phyloP scores from a whole-genome alignment of 768 basidiomycete species.

The Ephemerocybe angulata region DNA sequence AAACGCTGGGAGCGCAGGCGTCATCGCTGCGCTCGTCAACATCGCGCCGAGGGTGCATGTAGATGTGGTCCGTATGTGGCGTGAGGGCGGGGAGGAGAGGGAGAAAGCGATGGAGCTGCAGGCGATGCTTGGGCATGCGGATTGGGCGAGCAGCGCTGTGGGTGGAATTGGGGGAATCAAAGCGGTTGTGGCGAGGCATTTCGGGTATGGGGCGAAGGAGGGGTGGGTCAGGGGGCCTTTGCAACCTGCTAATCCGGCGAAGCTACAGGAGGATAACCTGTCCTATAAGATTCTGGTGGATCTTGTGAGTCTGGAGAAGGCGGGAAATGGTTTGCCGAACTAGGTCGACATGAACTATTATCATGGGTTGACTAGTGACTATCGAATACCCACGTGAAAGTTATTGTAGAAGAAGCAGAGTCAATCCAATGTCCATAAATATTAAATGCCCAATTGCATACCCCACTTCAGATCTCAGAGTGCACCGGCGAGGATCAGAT shows the following conservation, averaged over 20 bases:
- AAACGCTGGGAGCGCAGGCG: conserved; percentile 57
- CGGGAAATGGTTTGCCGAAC: conserved; percentile 19
- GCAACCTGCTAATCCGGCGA: conserved; percentile 34
- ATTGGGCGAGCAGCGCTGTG: conserved; percentile 59
- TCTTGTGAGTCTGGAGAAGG: conserved; percentile 45
- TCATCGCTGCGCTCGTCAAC: conserved; percentile 64
- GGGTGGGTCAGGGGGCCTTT: conserved; percentile 48
- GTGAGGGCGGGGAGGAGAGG: conserved; percentile 48
- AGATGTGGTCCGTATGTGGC: conserved; percentile 44
- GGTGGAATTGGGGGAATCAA: conserved; percentile 71
- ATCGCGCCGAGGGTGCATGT: conserved; percentile 57
- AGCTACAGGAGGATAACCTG: conserved; percentile 33
- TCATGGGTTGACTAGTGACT: too few relatives aligned
- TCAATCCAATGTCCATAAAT: too few relatives aligned
- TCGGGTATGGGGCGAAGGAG: conserved; percentile 64
- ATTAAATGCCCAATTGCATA: too few relatives aligned
- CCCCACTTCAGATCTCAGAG: too few relatives aligned
- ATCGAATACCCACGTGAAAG: neutral
- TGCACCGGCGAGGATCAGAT: conserved; percentile 20
- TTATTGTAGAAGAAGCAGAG: too few relatives aligned
- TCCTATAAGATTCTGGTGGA: conserved; percentile 40
- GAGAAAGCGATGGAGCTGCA: conserved; percentile 61
- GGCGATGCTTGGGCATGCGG: conserved; percentile 58
- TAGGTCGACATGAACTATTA: too few relatives aligned
- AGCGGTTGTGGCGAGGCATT: conserved; percentile 55